A percentile compares a stretch with the other conserved stretches of the same genome.
Evolutionary conservation across 768 basidiomycete genomes (phyloP).

Genomic region (Lentinula sp.): DNA sequence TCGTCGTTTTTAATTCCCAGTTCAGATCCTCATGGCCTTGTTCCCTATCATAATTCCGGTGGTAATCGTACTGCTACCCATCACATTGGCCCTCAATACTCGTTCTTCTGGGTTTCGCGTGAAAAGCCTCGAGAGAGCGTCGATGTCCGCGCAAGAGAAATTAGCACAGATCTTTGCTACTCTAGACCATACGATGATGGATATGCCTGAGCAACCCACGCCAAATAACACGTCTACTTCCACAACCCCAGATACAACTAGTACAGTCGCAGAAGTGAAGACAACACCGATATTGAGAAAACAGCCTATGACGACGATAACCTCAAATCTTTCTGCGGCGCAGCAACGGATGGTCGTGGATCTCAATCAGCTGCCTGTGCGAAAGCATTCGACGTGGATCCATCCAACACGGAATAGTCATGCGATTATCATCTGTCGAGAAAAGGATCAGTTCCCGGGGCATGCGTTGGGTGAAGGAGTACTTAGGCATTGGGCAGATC

Average conservation of each 20-base stretch:
- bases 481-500: conserved; percentile 19
- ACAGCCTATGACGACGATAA: not conserved
- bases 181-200: not conserved
- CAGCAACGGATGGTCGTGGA: conserved; percentile 15
- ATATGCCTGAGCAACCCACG: not conserved
- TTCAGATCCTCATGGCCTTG: not conserved
- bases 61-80: not conserved
- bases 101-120: not conserved
- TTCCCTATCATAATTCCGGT: not conserved
- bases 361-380: conserved; percentile 16
- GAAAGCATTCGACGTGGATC: conserved; percentile 20
- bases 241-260: not conserved
- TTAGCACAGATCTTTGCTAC: conserved; percentile 1
- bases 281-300: no score
- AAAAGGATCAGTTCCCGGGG: conserved; percentile 11
- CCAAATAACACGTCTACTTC: not conserved
- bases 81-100: not conserved
- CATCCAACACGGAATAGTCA: conserved; percentile 18
- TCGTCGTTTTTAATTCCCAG: not conserved
- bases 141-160: not conserved
- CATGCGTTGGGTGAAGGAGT: conserved; percentile 19
- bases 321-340: conserved; percentile 7
- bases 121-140: not conserved
- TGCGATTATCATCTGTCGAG: conserved; percentile 20
- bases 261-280: no score